Evolutionary conservation across 2,329 filamentous ascomycete species (phyloP).

Genomic region (Exophiala alcalophila): DNA sequence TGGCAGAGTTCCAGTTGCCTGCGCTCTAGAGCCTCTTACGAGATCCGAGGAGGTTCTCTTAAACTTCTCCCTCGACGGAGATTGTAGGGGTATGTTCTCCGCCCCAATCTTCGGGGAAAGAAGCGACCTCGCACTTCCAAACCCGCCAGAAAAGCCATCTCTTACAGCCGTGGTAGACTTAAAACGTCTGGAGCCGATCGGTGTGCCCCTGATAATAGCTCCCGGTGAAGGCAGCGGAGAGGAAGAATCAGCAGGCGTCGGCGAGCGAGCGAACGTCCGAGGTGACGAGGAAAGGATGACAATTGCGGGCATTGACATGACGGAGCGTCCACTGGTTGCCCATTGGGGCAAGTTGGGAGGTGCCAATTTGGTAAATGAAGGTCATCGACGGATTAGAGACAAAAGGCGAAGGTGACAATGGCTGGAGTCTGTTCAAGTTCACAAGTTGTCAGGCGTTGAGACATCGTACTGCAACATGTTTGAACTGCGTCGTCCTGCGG

Average conservation of each 20-base stretch:
- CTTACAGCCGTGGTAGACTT: slow-evolving; percentile 14
- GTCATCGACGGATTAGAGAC: too few relatives aligned
- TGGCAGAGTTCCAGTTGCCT: too few relatives aligned
- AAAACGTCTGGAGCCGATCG: slow-evolving; percentile 12
- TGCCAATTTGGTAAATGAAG: slow-evolving; percentile 17
- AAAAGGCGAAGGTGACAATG: too few relatives aligned
- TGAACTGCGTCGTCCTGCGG: too few relatives aligned
- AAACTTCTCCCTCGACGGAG: slow-evolving; percentile 15
- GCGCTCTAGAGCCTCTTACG: too few relatives aligned
- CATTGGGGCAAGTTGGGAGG: slow-evolving; percentile 19
- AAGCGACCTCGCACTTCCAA: slow-evolving; percentile 17
- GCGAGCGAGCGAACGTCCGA: slow-evolving; percentile 33
- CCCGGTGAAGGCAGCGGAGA: slow-evolving; percentile 33
- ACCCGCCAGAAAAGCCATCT: slow-evolving; percentile 24
- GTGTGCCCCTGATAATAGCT: slow-evolving; percentile 26
- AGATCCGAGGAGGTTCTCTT: too few relatives aligned
- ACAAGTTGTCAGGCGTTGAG: too few relatives aligned
- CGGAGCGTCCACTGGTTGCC: slow-evolving; percentile 22
- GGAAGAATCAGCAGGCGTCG: slow-evolving; percentile 34
- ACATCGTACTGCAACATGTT: too few relatives aligned
- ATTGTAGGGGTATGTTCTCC: slow-evolving; percentile 22
- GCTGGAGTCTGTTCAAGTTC: too few relatives aligned
- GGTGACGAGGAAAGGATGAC: slow-evolving; percentile 45
- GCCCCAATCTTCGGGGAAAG: slow-evolving; percentile 12
- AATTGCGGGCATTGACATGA: slow-evolving; percentile 34